phyloP scores from a whole-genome alignment of 2,329 filamentous ascomycete species.

The Aureobasidium sp. region DNA sequence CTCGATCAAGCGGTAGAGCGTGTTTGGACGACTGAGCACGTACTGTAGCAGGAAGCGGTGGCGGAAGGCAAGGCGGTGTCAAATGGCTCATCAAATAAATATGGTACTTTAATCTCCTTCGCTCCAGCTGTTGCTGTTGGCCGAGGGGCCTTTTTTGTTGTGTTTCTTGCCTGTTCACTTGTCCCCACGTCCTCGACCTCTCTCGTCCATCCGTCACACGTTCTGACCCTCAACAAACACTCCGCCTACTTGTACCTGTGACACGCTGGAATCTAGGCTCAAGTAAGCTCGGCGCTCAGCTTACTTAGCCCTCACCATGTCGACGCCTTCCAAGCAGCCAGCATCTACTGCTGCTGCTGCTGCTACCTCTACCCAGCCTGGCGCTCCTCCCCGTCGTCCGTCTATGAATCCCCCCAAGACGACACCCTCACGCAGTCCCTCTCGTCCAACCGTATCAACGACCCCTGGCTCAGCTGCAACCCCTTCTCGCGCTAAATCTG shows the following conservation, averaged over 20 bases:
- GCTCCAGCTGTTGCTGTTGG: not conserved
- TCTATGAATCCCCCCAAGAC: slow-evolving; percentile 11
- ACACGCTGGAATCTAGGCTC: slow-evolving; percentile 1
- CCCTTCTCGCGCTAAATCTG: slow-evolving; percentile 46
- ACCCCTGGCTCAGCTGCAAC: slow-evolving; percentile 6
- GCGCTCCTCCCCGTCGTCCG: slow-evolving; percentile 13
- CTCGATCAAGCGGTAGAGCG: not conserved
- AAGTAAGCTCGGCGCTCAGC: slow-evolving; percentile 7
- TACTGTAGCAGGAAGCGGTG: not conserved
- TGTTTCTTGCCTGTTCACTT: not conserved
- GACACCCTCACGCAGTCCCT: slow-evolving; percentile 11
- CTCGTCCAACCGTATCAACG: slow-evolving; percentile 3
- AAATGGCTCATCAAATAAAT: not conserved
- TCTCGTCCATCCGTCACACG: not conserved
- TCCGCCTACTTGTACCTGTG: not conserved
- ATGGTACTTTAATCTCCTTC: slow-evolving; percentile 10
- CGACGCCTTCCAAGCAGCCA: slow-evolving; percentile 13
- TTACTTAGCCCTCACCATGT: slow-evolving; percentile 13
- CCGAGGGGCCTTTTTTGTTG: not conserved
- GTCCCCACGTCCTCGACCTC: not conserved
- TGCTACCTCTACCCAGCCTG: not conserved
- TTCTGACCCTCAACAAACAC: not conserved
- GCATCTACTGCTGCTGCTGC: slow-evolving; percentile 9
- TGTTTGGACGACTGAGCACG: not conserved
- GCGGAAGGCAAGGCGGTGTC: slow-evolving; percentile 4